phyloP scores from a whole-genome alignment of 2,329 filamentous ascomycete genomes.

The Colletotrichum gloeosporioides region DNA sequence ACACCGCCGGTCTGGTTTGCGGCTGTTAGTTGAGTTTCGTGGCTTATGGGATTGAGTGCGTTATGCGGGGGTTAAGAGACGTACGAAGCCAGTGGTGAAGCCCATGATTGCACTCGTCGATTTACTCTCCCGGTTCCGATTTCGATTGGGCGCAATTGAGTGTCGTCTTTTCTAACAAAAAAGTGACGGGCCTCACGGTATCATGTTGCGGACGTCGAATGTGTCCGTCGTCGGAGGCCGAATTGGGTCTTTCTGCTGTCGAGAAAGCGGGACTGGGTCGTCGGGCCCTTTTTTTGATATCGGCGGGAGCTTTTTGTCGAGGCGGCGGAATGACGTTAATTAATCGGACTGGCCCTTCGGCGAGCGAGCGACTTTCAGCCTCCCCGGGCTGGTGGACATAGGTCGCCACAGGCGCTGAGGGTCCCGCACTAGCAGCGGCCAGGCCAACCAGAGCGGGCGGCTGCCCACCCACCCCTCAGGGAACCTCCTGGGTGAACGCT shows the following conservation, averaged over 20 bases:
- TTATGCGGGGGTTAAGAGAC: slow-evolving; percentile 32
- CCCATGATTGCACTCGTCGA: slow-evolving; percentile 58
- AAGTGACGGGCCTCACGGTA: slow-evolving; percentile 3
- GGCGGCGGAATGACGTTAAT: slow-evolving; percentile 19
- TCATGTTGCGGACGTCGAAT: slow-evolving; percentile 4
- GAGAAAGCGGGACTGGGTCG: slow-evolving; percentile 3
- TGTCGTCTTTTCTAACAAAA: background rate
- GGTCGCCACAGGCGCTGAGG: background rate
- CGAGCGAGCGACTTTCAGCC: slow-evolving; percentile 18
- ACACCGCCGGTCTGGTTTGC: slow-evolving; percentile 71
- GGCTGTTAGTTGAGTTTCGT: background rate
- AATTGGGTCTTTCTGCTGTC: slow-evolving; percentile 4
- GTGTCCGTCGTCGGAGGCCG: background rate
- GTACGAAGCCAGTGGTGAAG: slow-evolving; percentile 77
- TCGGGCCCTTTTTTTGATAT: background rate
- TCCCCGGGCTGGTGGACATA: slow-evolving; percentile 18
- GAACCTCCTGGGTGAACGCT: background rate
- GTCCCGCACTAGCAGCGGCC: background rate
- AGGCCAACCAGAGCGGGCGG: slow-evolving; percentile 6
- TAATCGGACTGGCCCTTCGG: background rate
- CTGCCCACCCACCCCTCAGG: background rate
- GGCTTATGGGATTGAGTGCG: background rate
- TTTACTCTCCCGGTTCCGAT: background rate
- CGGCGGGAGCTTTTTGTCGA: background rate
- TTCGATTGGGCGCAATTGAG: background rate